phyloP scores from a whole-genome alignment of 2,329 filamentous ascomycete species.

The Botrytis pseudocinerea region DNA sequence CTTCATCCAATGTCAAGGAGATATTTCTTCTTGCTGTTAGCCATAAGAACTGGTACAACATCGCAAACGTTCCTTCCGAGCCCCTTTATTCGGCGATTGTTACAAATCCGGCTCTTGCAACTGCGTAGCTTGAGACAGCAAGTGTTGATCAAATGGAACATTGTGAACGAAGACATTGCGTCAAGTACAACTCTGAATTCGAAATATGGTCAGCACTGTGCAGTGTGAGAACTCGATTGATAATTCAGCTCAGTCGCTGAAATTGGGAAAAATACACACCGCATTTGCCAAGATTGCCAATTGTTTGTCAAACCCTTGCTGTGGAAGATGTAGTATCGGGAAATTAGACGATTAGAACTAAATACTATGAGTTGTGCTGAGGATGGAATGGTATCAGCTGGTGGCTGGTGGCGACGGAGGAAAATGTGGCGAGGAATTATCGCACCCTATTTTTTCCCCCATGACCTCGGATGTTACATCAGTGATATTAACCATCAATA shows the following conservation, averaged over 20 bases:
- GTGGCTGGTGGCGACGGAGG: too few relatives aligned
- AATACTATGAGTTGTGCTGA: not conserved
- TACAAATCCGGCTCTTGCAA: too few relatives aligned
- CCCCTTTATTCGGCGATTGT: too few relatives aligned
- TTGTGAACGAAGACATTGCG: not conserved
- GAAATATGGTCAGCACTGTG: not conserved
- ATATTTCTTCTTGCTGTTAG: too few relatives aligned
- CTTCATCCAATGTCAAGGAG: too few relatives aligned
- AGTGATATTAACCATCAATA: rapidly evolving
- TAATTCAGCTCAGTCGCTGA: not conserved
- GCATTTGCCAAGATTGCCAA: not conserved
- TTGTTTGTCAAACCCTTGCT: not conserved
- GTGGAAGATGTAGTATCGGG: not conserved
- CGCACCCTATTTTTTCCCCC: not conserved
- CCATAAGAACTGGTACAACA: too few relatives aligned
- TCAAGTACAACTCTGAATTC: not conserved
- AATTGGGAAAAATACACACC: not conserved
- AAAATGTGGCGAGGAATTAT: not conserved
- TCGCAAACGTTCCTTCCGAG: too few relatives aligned
- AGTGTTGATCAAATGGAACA: not conserved
- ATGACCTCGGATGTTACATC: not conserved
- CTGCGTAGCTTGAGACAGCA: not conserved
- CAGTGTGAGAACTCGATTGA: not conserved
- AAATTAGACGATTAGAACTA: not conserved
- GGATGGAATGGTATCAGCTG: not conserved